Base-by-base conservation (phyloP, 2,329 filamentous ascomycete species). In the Aspergillus fructus region DNA sequence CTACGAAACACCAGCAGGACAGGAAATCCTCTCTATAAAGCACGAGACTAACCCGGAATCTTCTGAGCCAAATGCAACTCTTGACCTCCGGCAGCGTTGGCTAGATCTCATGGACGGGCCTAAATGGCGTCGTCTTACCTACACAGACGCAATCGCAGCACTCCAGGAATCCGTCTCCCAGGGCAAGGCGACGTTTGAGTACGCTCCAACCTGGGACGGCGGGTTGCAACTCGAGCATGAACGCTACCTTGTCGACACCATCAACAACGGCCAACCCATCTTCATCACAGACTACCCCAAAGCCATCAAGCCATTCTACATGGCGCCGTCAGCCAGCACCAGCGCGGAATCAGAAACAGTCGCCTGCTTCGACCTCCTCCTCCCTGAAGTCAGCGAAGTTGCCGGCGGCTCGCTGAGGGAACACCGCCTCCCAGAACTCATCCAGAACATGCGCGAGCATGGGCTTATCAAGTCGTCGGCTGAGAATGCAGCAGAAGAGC, bases 241-340 rank as follows among this genome's bases (percentile, higher is more conserved):
- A 76, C 91, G 87, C 70, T 96, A 87, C 71, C 82, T 99, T 53
- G 92, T 94, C 48, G 81, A 85, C 53, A 78, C 78, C 24, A 69
- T 93, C 45, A 87, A 87, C 63, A 78, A 83, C 48, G 81, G 82
- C 17, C 76, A 77, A 2, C 94, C 94, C 7, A 82, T 97, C 45
- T 97, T 97, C 71, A 87, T 99, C 62, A 97, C 93, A 13, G 83
- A 97, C 72, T 99, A 97, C 71, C 94, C 94, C n/a, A 85, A 85
- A 63, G 79, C 81, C 48, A 86, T 94, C 72, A 99, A 99, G 76
- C 91, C 93, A 11, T 99, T 97, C 76, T 99, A 93, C 74, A 93
- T 92, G 89, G 74, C 84, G 2, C 84, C 85, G 15, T 84, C 83
- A 2, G 3, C 6, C 48, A 41, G 12, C 19, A 4, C 21, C 21